Evolutionary conservation across 768 basidiomycete genomes (phyloP).

Genomic region (Coprinopsis cinerea): DNA sequence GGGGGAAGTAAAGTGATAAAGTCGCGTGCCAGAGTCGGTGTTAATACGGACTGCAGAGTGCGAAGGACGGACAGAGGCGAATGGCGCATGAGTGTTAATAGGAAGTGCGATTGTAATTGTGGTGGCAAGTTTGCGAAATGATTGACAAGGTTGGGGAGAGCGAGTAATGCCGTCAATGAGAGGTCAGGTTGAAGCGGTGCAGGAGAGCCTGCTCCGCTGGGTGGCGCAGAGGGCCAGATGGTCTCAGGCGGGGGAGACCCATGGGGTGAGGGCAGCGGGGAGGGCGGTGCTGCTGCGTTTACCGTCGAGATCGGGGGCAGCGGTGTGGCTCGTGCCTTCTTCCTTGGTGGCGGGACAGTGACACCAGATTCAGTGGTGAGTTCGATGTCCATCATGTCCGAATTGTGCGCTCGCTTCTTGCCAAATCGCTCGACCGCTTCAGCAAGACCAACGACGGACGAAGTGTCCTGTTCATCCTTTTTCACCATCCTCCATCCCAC

Average conservation of each 20-base stretch:
- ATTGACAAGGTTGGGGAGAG: conserved; percentile 74
- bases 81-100: conserved; percentile 88
- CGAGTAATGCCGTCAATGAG: conserved; percentile 75
- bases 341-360: conserved; percentile 56
- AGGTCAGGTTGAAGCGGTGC: conserved; percentile 73
- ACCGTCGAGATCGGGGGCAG: conserved; percentile 57
- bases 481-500: conserved; percentile 73
- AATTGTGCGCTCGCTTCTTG: conserved; percentile 73
- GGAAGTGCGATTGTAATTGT: conserved; percentile 85
- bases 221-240: conserved; percentile 77
- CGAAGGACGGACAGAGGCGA: conserved; percentile 89
- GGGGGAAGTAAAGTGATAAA: conserved; percentile 89
- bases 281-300: conserved; percentile 73
- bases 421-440: conserved; percentile 86
- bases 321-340: conserved; percentile 65
- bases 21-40: conserved; percentile 88
- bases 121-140: conserved; percentile 80
- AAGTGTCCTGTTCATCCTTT: conserved; percentile 51
- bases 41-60: conserved; percentile 81
- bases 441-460: conserved; percentile 54
- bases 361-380: conserved; percentile 36
- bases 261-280: conserved; percentile 79
- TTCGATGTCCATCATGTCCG: conserved; percentile 47
- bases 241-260: conserved; percentile 74
- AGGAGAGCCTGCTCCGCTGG: conserved; percentile 73